Evolutionary conservation across 306 rosid genomes (phyloP), one percentile per base, ranked within the genome.

Genomic region (Rosa persica): DNA sequence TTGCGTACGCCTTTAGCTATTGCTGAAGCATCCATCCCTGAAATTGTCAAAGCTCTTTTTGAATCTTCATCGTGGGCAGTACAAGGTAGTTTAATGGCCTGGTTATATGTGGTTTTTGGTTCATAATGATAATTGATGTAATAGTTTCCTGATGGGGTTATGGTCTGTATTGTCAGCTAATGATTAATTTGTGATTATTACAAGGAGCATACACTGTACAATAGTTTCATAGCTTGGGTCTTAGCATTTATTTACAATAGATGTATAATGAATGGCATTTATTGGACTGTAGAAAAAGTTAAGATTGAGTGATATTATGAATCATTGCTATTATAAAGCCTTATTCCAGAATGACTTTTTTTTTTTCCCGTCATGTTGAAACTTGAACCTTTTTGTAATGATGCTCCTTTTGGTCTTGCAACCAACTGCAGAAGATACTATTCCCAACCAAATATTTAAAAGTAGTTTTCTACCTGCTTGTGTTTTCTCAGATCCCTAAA

Each of bases 1-100:
- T 79, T 95, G 76, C 98, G 96, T 62, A 87, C 96, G 0, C 90
- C 97, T 83, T 89, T 89, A 81, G 89, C 98, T 73, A 91, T 95
- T 89, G 98, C 98, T 57, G 98, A 95, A 87, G 97, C 98, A 44
- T 95, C 98, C 57, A 70, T 91, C 70, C 78, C 91, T 64, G 98
- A 92, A 83, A 73, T 95, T 61, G 90, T 91, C 64, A 92, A 95
- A 85, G 98, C 98, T 2, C 86, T 92, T 78, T 92, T 85, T 85
- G 98, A 95, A 82, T 89, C 91, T 57, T 89, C 93, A 65, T 91
- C 97, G 11, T 95, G 98, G 98, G 86, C 90, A 71, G 76, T 87
- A 80, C 90, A 91, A 89, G 98, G 98, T 92, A 86, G 85, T 86
- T 27, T 77, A 34, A 15, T 71, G 43, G 48, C 34, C 76, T 72